phyloP scores from a whole-genome alignment of 2,329 filamentous ascomycete genomes.

The Talaromyces sp. region DNA sequence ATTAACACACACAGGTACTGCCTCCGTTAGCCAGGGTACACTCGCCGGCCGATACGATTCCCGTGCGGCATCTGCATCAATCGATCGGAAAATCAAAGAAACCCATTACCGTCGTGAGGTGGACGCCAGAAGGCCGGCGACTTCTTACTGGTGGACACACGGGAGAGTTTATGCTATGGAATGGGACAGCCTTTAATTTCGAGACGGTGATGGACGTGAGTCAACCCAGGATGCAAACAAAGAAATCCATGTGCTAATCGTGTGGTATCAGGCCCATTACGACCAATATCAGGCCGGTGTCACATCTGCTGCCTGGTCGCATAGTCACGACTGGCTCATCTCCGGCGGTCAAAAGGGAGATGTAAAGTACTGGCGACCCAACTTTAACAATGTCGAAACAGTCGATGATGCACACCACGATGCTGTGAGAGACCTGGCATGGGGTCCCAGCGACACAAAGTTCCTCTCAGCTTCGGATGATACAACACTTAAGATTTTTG shows the following conservation, averaged over 20 bases:
- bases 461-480: constrained; percentile 97
- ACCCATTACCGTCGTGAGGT: constrained; percentile 92
- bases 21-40: constrained; percentile 73
- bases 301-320: constrained; percentile 63
- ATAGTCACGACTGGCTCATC: constrained; percentile 94
- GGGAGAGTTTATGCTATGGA: constrained; percentile 98
- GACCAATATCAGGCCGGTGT: constrained; percentile 43
- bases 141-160: constrained; percentile 91
- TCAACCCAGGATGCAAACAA: constrained; percentile 3
- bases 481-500: constrained; percentile 88
- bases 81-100: constrained; percentile 98
- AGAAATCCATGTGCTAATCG: constrained; percentile 10
- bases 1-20: constrained; percentile 60
- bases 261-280: constrained; percentile 64
- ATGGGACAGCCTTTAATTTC: constrained; percentile 98
- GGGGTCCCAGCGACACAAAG: constrained; percentile 89
- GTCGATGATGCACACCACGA: constrained; percentile 81
- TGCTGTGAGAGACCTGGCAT: constrained; percentile 84
- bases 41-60: constrained; percentile 78
- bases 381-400: constrained; percentile 97
- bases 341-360: constrained; percentile 93
- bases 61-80: constrained; percentile 94
- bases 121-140: constrained; percentile 92
- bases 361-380: constrained; percentile 98
- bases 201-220: constrained; percentile 90